Evolutionary conservation across 306 rosid genomes (phyloP), one percentile per base, ranked within the genome.

Genomic region (Pachyrhizus erosus): DNA sequence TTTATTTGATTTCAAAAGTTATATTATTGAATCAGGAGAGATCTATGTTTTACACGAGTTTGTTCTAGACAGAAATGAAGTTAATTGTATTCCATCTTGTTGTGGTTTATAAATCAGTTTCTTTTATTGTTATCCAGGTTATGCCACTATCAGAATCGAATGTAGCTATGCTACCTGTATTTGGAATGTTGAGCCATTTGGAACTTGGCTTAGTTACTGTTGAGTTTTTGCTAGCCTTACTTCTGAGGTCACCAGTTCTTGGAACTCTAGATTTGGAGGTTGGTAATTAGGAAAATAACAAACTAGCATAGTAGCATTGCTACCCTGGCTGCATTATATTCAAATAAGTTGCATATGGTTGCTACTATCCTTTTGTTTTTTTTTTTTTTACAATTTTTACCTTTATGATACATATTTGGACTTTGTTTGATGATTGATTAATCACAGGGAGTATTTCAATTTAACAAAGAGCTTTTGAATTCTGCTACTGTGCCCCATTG

Each of bases 401-500:
- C 40, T 37, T 37, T 37, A 8, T 37, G 40, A 37, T 37, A 5
- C 40, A 37, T 37, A 37, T 37, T 37, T 37, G 40, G 40, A 37
- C 40, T 37, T 37, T 37, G 40, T 37, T 37, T 34, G n/a, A n/a
- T 37, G 40, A 37, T 37, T 37, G 40, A 37, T 37, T 6, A 37
- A 37, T 37, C 40, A 37, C 40, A 37, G 40, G 40, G 40, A 37
- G 31, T 3, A 27, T 3, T 27, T 1, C 3, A 3, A 27, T 27
- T 27, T 5, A 33, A 62, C 18, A 11, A 13, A 5, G 51, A 48
- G 51, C 21, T 60, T 24, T 13, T 61, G 42, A 37, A 51, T 7
- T 64, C 61, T 69, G 46, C 45, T 20, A 0, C 2, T 54, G 76
- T 78, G 27, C 77, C 87, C 4, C 2, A 24, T 2, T 78, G 87